phyloP scores from a whole-genome alignment of 2,329 filamentous ascomycete species.

The Berkeleyomyces basicola region DNA sequence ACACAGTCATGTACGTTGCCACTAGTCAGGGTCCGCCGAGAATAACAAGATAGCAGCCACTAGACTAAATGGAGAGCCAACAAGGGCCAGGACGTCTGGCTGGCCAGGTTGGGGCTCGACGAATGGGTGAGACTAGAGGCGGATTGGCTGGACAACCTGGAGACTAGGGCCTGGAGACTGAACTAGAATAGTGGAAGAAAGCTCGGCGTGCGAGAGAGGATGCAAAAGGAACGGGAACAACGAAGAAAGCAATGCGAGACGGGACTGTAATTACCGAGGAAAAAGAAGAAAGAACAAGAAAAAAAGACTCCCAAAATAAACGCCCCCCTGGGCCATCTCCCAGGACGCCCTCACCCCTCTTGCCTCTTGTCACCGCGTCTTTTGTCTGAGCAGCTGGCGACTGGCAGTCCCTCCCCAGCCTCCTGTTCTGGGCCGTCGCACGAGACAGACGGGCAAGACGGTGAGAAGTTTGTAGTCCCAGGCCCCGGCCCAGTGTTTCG shows the following conservation, averaged over 20 bases:
- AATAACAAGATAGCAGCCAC: background rate
- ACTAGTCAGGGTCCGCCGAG: background rate
- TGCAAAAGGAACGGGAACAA: background rate
- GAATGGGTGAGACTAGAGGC: background rate
- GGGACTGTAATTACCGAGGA: background rate
- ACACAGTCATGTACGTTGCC: background rate
- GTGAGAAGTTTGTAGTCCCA: background rate
- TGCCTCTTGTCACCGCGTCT: background rate
- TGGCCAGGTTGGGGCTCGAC: background rate
- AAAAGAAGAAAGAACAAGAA: background rate
- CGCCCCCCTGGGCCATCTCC: background rate
- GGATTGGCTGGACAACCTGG: background rate
- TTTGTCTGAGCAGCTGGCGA: background rate
- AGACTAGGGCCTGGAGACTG: background rate
- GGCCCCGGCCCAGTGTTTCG: background rate
- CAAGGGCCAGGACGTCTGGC: background rate
- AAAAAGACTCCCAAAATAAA: background rate
- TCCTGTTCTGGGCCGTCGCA: background rate
- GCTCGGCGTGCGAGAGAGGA: no score
- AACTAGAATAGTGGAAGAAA: background rate
- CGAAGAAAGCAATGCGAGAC: slow-evolving; percentile 2
- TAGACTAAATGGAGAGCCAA: background rate
- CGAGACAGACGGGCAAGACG: background rate
- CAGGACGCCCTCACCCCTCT: background rate
- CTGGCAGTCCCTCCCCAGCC: background rate